Evolutionary conservation across 2,329 filamentous ascomycete species (phyloP), one percentile per base, ranked within the genome.

Genomic region (Cladosporium sp.): DNA sequence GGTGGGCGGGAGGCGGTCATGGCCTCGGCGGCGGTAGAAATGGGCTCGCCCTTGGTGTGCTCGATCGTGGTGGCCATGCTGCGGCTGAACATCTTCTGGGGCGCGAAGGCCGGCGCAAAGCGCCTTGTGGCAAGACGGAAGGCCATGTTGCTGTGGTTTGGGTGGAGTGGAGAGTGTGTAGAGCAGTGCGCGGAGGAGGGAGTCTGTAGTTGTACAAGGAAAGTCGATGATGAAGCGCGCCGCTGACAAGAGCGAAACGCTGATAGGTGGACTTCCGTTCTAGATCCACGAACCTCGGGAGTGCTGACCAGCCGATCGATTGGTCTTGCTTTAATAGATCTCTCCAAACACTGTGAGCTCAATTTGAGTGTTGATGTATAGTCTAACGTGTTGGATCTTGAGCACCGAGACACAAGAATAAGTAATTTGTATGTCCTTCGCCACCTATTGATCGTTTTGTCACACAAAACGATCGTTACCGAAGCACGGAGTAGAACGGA

Each of bases 51-150:
- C 60, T 70, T 71, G 63, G 62, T 68, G 60, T 64, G 65, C 64
- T 71, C 69, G 62, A 71, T 61, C 22, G 69, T 69, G 40, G 71
- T 72, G 61, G 72, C 72, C 69, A 73, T 70, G 60, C 66, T 65
- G 56, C 72, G 69, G 59, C 67, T 67, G 65, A 70, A 66, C 52
- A 68, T 60, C 62, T 64, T 60, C 62, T 65, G 65, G 38, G 69
- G 62, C 40, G 58, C 55, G 50, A 60, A 57, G 36, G 59, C 51
- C 19, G 64, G 63, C 66, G 70, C 71, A 52, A 73, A 63, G 60
- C 72, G 70, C 62, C 71, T 69, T 25, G 72, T 64, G 59, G 70
- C 70, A 11, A 73, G 65, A 69, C 71, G 64, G 55, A 74, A 61
- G 38, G 71, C 70, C 71, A 73, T 73, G 57, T 56, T 70, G 61